These are phyloP conservation scores for Gonapodya prolifera DNA, from an alignment of 192 early-diverging fungal genomes.

Conservation along the genomic window DNA sequence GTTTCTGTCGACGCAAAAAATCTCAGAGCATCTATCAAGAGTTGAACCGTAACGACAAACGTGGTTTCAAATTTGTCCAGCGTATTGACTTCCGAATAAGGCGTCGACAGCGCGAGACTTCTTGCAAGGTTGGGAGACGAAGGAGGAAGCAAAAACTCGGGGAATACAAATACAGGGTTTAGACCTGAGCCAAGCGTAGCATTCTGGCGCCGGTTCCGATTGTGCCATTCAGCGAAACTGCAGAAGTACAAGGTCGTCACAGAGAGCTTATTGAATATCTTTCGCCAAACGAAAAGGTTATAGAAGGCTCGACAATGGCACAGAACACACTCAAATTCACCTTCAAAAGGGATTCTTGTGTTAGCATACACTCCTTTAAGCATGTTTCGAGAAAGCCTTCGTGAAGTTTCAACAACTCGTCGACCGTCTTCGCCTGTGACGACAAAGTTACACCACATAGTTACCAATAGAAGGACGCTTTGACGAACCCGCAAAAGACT, in stretches of 20 bases:
- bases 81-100: constrained; percentile 21
- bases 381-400: constrained; percentile 74
- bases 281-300: constrained; percentile 20
- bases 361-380: constrained; percentile 83
- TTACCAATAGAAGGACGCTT: constrained; percentile 1
- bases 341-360: constrained; percentile 66
- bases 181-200: neutral
- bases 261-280: constrained; percentile 13
- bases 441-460: constrained; percentile 6
- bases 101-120: constrained; percentile 18
- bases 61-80: constrained; percentile 42
- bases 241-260: neutral
- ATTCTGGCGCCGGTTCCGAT: constrained; percentile 7
- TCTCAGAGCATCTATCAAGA: constrained; percentile 64
- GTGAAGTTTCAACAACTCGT: constrained; percentile 70
- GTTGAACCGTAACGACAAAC: constrained; percentile 52
- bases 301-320: neutral
- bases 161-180: constrained; percentile 22
- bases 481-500: constrained; percentile 41
- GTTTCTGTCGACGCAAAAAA: constrained; percentile 56
- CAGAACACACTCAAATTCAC: constrained; percentile 29
- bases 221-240: constrained; percentile 9
- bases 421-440: constrained; percentile 59
- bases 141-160: constrained; percentile 32
- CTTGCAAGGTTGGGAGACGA: constrained; percentile 1